Evolutionary conservation across 164 flowering plant species (phyloP).

Genomic region (Stephania cephalantha): DNA sequence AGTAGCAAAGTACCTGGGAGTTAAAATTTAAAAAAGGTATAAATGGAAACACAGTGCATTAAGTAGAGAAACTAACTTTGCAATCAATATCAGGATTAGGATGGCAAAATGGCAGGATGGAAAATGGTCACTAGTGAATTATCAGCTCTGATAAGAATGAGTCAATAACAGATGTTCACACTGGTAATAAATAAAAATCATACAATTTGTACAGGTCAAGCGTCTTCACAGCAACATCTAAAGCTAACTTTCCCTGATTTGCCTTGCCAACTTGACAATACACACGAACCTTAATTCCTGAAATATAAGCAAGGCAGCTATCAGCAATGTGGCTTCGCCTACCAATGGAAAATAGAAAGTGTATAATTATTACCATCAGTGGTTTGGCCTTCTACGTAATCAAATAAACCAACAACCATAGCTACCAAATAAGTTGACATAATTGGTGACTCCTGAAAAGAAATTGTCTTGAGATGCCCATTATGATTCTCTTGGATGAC

Average conservation of each 20-base stretch:
- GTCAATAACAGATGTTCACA: slow-evolving; percentile 1
- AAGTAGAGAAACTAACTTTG: neutral
- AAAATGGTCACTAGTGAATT: neutral
- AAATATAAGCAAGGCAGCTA: neutral
- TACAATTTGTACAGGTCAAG: slow-evolving; percentile 81
- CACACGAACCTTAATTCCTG: slow-evolving; percentile 84
- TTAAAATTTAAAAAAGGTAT: slow-evolving; percentile 10
- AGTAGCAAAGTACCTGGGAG: slow-evolving; percentile 66
- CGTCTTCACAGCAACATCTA: slow-evolving; percentile 84
- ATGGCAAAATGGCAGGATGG: neutral
- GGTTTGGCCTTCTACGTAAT: slow-evolving; percentile 77
- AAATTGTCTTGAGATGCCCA: slow-evolving; percentile 61
- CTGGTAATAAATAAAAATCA: neutral
- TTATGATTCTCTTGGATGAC: slow-evolving; percentile 54
- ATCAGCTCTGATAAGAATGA: neutral
- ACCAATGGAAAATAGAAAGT: neutral
- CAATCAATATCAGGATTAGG: neutral
- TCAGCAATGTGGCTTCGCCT: neutral
- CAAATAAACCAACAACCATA: slow-evolving; percentile 87
- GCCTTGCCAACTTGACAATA: slow-evolving; percentile 84
- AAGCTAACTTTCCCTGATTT: slow-evolving; percentile 85
- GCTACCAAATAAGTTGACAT: slow-evolving; percentile 99
- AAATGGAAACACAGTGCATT: slow-evolving; percentile 1
- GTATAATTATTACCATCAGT: slow-evolving; percentile 55
- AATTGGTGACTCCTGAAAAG: slow-evolving; percentile 75